Base-by-base conservation (phyloP, 768 basidiomycete species). In the Kockovaella imperatae region DNA sequence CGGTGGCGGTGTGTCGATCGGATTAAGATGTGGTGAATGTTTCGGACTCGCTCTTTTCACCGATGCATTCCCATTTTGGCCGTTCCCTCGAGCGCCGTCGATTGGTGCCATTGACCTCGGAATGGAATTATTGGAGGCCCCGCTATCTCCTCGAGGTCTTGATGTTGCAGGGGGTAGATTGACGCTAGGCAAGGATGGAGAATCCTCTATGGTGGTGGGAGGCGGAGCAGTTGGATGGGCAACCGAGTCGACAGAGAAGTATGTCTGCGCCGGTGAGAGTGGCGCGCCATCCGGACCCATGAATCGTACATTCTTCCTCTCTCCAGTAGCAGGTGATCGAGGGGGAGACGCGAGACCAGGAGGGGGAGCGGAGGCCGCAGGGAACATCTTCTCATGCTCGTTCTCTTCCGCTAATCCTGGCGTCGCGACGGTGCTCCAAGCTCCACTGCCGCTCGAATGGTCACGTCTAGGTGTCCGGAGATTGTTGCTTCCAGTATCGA, bases 341-440 rank as follows among this genome's bases (percentile, higher is more conserved):
- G 48, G 34, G 4, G 35, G 24, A 3, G 50, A 8, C 7, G 54
- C 52, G 14, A 53, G 59, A 14, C 47, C 51, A 25, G 47, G 50
- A 30, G 56, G 54, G 18, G 49, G 40, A 6, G 46, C 40, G 18
- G 50, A 18, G 11, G 45, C 28, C n/a, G 50, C 20, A 14, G 50
- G 20, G 35, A 44, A 50, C 42, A 53, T 59, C 34, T 36, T 49
- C 26, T 47, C 54, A 17, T 60, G 64, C 10, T 48, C 35, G 32
- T 49, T 60, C 32, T 51, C 52, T 26, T 56, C 74, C 53, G 52
- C 48, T 49, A 69, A 47, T 0, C 86, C 86, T 3, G 86, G 84
- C 0, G 86, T 86, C 4, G 84, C 84, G 11, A 78, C 77, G 0
- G 82, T 86, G 55, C 83, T 85, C 86, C 85, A 87, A 34, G 74